These are phyloP conservation scores for Suhomyces emberorum DNA, from an alignment of 805 yeast genomes.

Conservation along the genomic window DNA sequence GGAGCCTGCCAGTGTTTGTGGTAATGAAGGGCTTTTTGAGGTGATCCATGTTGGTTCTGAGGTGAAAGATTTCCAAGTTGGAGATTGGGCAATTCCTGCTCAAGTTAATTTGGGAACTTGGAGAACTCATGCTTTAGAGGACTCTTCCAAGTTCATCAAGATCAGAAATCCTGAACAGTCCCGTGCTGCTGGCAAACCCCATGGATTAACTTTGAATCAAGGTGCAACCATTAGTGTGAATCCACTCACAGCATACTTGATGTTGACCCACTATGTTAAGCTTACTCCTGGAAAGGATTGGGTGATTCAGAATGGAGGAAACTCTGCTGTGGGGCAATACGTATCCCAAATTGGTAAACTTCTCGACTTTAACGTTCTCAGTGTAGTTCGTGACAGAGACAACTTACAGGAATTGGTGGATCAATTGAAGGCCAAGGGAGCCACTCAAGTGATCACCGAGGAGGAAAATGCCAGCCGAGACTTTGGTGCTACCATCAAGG, in stretches of 20 bases:
- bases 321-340: slow-evolving; percentile 89
- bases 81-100: slow-evolving; percentile 88
- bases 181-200: slow-evolving; percentile 29
- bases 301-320: slow-evolving; percentile 96
- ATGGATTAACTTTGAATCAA: slow-evolving; percentile 41
- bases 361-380: slow-evolving; percentile 77
- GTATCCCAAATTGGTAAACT: slow-evolving; percentile 84
- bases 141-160: slow-evolving; percentile 50
- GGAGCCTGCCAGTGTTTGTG: slow-evolving; percentile 78
- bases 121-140: slow-evolving; percentile 72
- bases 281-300: slow-evolving; percentile 69
- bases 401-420: slow-evolving; percentile 57
- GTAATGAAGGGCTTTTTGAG: slow-evolving; percentile 91
- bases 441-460: slow-evolving; percentile 87
- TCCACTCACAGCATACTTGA: slow-evolving; percentile 87
- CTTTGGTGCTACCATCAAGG: slow-evolving; percentile 57
- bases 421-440: slow-evolving; percentile 65
- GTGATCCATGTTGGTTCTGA: slow-evolving; percentile 67
- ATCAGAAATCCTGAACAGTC: slow-evolving; percentile 54
- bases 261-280: slow-evolving; percentile 69
- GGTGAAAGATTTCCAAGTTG: slow-evolving; percentile 48
- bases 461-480: slow-evolving; percentile 70
- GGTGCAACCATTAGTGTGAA: slow-evolving; percentile 92
- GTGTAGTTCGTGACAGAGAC: slow-evolving; percentile 84
- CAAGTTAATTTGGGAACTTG: slow-evolving; percentile 87